A percentile compares a stretch with the other conserved stretches of the same genome.
Evolutionary conservation across 148 eudicot genomes (phyloP).

Genomic region (Agrostemma githago): DNA sequence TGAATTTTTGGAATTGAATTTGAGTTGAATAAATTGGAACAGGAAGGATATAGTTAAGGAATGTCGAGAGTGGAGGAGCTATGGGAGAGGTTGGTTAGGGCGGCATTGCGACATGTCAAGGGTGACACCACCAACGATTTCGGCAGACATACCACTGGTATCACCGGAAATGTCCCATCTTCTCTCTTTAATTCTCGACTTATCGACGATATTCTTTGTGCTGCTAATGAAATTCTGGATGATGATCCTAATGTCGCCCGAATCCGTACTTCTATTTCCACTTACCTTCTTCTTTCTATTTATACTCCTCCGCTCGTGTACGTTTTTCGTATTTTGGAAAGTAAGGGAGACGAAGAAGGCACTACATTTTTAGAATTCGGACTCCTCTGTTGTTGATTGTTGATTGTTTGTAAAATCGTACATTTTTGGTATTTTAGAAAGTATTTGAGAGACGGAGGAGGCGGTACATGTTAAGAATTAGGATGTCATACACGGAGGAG

Average conservation of each 20-base stretch:
- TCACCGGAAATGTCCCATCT: constrained; percentile 90
- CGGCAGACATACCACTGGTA: constrained; percentile 64
- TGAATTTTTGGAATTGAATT: no score
- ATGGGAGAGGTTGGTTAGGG: constrained; percentile 95
- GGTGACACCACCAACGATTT: constrained; percentile 41
- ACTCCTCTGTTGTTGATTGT: no score
- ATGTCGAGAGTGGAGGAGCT: constrained; percentile 71
- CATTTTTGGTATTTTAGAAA: no score
- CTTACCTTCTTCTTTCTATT: constrained; percentile 6
- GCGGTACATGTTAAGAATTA: no score
- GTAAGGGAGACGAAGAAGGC: no score
- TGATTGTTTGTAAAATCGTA: no score
- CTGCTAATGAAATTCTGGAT: constrained; percentile 94
- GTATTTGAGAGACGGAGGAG: no score
- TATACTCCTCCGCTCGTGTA: no score
- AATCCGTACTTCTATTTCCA: constrained; percentile 40
- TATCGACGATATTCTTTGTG: constrained; percentile 84
- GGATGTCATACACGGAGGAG: no score
- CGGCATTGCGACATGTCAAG: constrained; percentile 71
- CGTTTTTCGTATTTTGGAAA: no score
- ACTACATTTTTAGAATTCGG: no score
- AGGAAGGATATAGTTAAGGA: constrained; percentile 23
- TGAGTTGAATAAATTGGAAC: no score
- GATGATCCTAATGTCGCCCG: constrained; percentile 86
- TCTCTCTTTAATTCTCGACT: constrained; percentile 68